Percentiles rank a stretch among this genome's conserved stretches.
Evolutionary conservation across 306 rosid genomes (phyloP).

Genomic region (Acacia melanoxylon): DNA sequence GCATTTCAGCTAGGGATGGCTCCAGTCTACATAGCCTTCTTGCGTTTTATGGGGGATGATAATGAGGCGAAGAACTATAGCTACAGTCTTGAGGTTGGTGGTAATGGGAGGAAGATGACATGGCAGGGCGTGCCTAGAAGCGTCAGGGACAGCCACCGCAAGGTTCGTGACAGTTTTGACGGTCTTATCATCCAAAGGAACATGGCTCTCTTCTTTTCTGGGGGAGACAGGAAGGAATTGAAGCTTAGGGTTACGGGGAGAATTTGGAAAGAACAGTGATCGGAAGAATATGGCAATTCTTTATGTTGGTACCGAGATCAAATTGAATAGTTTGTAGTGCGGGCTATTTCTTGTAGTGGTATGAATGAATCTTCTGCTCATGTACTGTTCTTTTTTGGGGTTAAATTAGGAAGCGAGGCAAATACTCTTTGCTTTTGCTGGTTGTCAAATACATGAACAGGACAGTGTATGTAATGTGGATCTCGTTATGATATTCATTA

Average conservation of each 20-base stretch:
- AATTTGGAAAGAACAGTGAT: constrained; percentile 86
- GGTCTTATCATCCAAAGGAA: constrained; percentile 88
- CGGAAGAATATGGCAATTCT: constrained; percentile 8
- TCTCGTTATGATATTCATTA: constrained; percentile 28
- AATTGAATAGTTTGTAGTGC: constrained; percentile 39
- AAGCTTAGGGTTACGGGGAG: constrained; percentile 88
- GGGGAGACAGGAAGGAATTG: constrained; percentile 78
- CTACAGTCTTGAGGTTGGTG: constrained; percentile 94
- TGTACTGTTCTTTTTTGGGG: constrained; percentile 38
- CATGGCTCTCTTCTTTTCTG: constrained; percentile 89
- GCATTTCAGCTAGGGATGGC: constrained; percentile 90
- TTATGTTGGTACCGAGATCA: constrained; percentile 23
- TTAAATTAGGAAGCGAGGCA: constrained; percentile 70
- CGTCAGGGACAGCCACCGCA: constrained; percentile 82
- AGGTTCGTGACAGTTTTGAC: constrained; percentile 86
- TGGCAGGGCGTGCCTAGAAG: constrained; percentile 96
- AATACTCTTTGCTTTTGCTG: constrained; percentile 75
- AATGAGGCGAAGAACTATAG: constrained; percentile 83
- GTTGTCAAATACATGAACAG: constrained; percentile 48
- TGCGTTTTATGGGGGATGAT: constrained; percentile 95
- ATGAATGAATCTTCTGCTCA: constrained; percentile 35
- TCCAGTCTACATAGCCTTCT: constrained; percentile 86
- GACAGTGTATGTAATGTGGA: constrained; percentile 15
- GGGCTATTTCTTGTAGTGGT: constrained; percentile 30
- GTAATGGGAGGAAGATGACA: constrained; percentile 87